Base-by-base conservation (phyloP, 306 rosid genomes). In the Sindora glabra region DNA sequence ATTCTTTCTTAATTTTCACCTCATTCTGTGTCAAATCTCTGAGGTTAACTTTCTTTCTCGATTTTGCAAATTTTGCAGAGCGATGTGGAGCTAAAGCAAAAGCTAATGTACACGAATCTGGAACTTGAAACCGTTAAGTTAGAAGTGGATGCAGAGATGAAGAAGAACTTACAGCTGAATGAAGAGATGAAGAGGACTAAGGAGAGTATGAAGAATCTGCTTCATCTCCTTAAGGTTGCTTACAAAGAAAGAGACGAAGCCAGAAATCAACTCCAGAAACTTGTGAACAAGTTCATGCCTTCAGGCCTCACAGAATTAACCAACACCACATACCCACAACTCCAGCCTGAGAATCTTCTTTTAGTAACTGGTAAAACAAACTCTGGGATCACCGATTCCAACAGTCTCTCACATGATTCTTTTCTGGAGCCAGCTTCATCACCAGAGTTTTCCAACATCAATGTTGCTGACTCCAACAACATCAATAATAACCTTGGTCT, bases 391-490 rank as follows among this genome's bases (percentile, higher is more conserved):
- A 79, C 88, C 8, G 82, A 84, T 41, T 78, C 87, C 2, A 81
- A 72, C 60, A 82, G 84, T 51, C 53, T 67, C 17, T 88, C 86
- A 0, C 77, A 71, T 19, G 78, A 71, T 41, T 87, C 97, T 21
- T 82, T 89, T 18, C 69, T 89, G 6, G 86, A 86, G 33, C 70
- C 81, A 0, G 86, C 70, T 67, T 86, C 95, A 36, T 82, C 95
- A 0, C 85, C 81, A 0, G 89, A 80, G 24, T 87, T 85, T 17
- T 79, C 90, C 1, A 82, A 75, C 69, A 26, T 55, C n/a, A 76
- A 80, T 41, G 72, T 71, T 56, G 85, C 74, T 32, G 90, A 86
- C 44, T 86, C 88, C 2, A 29, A 71, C 51, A 53, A 53, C 56
- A 13, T n/a, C n/a, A n/a, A n/a, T n/a, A n/a, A n/a, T n/a, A n/a